Base-by-base conservation (phyloP, 2,329 filamentous ascomycete genomes). In the Aureobasidium uvarum region DNA sequence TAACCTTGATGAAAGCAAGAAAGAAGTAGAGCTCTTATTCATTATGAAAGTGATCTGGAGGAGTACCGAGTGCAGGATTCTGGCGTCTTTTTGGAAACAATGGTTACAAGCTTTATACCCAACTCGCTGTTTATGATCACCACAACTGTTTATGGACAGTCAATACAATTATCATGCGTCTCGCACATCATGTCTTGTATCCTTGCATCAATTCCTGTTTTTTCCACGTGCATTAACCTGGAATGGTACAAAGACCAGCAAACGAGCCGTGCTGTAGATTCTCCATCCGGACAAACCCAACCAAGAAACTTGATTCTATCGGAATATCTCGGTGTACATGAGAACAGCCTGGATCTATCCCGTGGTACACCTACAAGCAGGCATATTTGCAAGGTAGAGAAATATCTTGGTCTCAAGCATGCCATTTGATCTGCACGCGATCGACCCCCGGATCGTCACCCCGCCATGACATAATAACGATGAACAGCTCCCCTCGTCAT, bases 1-100 rank as follows among this genome's bases (percentile, higher is more conserved):
- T 77, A 38, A 64, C 60, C 2, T 69, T 79, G 11, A 71, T 81
- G 67, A 81, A 74, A 51, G 48, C 43, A 11, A 64, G 39, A 28
- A 64, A 64, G 39, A 64, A 55, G 33, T 33, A 45, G 14, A 43
- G 7, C 1, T 55, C 38, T 11, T 11, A 3, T 16, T 33, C 23
- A 31, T 52, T 18, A 31, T 41, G 25, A 48, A 13, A 23, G 7
- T 36, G 33, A 31, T 13, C 20, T 50, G 16, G 20, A 48, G 33
- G 20, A 48, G 5, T 62, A 20, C 16, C 14, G 25, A 43, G 39
- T 51, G 18, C 33, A 43, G 59, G 59, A 43, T 62, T 59, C 36
- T 33, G 59, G 59, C 59, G 59, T 62, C 28, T 48, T 36, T 62
- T 52, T 51, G 31, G 33, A 39, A 39, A 45, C 50, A 43, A 60